Evolutionary conservation across 2,329 filamentous ascomycete species (phyloP).

Genomic region (Aureobasidium sp.): DNA sequence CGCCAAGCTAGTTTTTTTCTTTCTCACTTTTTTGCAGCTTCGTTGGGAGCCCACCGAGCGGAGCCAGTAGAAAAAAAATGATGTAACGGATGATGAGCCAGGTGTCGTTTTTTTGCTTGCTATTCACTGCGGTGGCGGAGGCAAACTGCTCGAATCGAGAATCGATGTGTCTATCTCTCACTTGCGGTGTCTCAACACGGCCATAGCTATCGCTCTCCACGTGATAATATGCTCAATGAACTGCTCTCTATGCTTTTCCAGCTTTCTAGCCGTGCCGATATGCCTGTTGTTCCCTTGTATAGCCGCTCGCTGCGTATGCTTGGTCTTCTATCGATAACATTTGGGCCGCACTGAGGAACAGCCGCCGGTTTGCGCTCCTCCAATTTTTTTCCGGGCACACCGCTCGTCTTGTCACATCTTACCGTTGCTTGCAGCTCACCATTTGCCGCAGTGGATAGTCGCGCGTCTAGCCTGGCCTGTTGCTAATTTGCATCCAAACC

Average conservation of each 20-base stretch:
- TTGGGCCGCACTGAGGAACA: constrained; percentile 5
- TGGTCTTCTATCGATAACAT: not conserved
- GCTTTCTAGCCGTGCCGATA: not conserved
- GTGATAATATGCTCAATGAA: not conserved
- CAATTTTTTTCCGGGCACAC: constrained; percentile 2
- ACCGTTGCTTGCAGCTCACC: constrained; percentile 1
- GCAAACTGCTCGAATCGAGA: constrained; percentile 10
- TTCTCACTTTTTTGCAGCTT: constrained; percentile 12
- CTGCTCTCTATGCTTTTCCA: not conserved
- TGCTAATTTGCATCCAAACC: not conserved
- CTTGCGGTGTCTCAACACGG: constrained; percentile 5
- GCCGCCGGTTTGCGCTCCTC: not conserved
- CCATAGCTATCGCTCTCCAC: not conserved
- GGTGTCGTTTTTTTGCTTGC: constrained; percentile 4
- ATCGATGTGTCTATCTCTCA: not conserved
- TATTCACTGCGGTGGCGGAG: constrained; percentile 7
- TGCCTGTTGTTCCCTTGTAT: not conserved
- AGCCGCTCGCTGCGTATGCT: not conserved
- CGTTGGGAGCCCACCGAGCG: constrained; percentile 10
- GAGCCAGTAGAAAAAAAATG: constrained; percentile 3
- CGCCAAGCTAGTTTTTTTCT: constrained; percentile 13
- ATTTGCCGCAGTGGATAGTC: constrained; percentile 13
- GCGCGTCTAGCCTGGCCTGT: constrained; percentile 10
- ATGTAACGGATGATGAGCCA: constrained; percentile 10
- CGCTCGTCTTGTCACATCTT: constrained; percentile 5